Evolutionary conservation across 1,139 yeast species (phyloP), one percentile per base, ranked within the genome.

Genomic region (Eremothecium coryli): DNA sequence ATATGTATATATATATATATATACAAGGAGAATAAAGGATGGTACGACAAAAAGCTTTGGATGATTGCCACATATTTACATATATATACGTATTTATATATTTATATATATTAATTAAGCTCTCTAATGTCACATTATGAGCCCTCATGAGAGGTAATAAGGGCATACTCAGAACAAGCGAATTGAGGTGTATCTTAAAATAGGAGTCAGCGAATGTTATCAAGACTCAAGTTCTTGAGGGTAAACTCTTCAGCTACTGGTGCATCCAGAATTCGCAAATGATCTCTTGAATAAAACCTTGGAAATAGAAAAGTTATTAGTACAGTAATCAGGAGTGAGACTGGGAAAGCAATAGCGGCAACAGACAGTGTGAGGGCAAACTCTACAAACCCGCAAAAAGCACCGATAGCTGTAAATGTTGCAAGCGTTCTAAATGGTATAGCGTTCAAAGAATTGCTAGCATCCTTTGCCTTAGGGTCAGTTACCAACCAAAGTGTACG

Each of bases 311-410:
- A 49, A 24, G 64, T 58, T 0, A 84, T 71, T 50, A 86, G 65
- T 23, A 73, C 73, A 38, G 84, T 84, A 35, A 85, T 70, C 31
- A 90, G 68, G 35, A 90, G 61, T 0, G 88, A 85, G 1, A 85
- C 82, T 0, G 98, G 98, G 51, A 90, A 90, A 2, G 95, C 97
- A 24, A 90, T 86, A 0, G 98, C 97, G 0, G 90, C 97, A 40
- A 70, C 75, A 0, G 95, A 82, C 52, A 80, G 73, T 0, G 94
- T 82, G 24, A 90, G 86, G 0, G 78, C 93, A 45, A 85, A 80
- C 52, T 90, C 97, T 0, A 75, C 81, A 0, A 72, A 79, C 33
- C 78, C 80, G 0, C 93, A 93, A 15, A 76, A 45, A 3, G 81
- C 54, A 43, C 82, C 78, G 12, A 84, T 59, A 0, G 56, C 38